Conservation (phyloP, 1,139 yeast genomes). For the Meyerozyma smithsonii region DNA sequence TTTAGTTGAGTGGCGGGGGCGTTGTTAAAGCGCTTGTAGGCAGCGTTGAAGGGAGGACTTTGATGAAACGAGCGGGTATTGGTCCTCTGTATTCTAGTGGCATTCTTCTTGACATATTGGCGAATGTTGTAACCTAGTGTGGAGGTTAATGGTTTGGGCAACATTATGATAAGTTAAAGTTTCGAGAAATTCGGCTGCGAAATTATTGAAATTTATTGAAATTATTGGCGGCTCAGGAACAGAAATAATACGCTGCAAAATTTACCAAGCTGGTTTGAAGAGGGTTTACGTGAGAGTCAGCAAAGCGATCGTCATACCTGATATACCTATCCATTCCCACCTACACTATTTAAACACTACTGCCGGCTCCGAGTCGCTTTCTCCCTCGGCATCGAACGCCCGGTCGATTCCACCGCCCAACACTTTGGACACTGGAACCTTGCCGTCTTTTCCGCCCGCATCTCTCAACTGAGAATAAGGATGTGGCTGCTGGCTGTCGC, state of each 20-base stretch:
- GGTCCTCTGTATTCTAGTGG: not conserved
- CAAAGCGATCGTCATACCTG: not conserved
- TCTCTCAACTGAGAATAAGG: not conserved
- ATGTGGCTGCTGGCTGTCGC: conserved; percentile 7
- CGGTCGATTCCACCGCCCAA: conserved; percentile 1
- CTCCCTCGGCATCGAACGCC: conserved; percentile 2
- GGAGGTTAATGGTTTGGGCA: not conserved
- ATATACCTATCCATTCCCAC: not conserved
- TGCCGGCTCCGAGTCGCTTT: not conserved
- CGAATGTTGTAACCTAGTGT: not conserved
- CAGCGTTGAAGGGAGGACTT: not conserved
- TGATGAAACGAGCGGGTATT: not conserved
- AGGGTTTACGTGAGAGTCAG: too few relatives aligned
- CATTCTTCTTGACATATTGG: not conserved
- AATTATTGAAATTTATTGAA: too few relatives aligned
- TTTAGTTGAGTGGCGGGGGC: conserved; percentile 4
- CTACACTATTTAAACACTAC: conserved; percentile 3
- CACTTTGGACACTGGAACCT: not conserved
- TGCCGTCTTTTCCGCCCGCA: not conserved
- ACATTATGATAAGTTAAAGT: not conserved
- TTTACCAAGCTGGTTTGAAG: too few relatives aligned
- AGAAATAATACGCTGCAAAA: too few relatives aligned
- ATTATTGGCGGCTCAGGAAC: too few relatives aligned
- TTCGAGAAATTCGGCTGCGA: not conserved
- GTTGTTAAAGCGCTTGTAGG: conserved; percentile 10